phyloP scores from a whole-genome alignment of 1,284 basidiomycete genomes.

The Leccinum fuscescens region DNA sequence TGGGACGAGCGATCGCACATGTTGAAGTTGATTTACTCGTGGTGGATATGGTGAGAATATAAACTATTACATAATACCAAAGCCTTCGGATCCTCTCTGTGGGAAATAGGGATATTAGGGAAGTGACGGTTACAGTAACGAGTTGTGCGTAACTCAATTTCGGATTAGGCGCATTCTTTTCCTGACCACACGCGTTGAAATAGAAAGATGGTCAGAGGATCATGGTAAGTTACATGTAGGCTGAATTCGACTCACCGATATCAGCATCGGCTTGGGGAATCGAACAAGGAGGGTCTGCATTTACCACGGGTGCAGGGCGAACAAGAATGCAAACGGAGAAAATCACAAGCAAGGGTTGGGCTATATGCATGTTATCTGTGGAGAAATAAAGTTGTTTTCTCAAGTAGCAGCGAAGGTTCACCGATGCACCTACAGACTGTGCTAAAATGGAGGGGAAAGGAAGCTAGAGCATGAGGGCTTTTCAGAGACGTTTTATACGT shows the following conservation, averaged over 20 bases:
- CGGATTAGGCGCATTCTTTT: not conserved
- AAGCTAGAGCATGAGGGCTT: not conserved
- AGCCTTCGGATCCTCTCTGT: not conserved
- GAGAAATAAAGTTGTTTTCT: not conserved
- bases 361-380: not conserved
- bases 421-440: not conserved
- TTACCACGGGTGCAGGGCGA: not conserved
- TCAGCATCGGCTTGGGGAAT: not conserved
- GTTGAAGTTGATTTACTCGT: not conserved
- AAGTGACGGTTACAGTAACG: not conserved
- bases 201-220: not conserved
- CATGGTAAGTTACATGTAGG: not conserved
- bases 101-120: not conserved
- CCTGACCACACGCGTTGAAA: not conserved
- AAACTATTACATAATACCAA: not conserved
- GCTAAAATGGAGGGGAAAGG: not conserved
- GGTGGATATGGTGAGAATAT: not conserved
- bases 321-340: not conserved
- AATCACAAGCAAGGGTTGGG: not conserved
- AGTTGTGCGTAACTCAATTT: not conserved
- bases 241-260: not conserved
- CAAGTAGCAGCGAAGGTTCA: not conserved
- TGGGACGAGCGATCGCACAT: not conserved
- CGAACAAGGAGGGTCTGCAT: not conserved
- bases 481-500: not conserved